A percentile compares a stretch with the other conserved stretches of the same genome.
phyloP scores from a whole-genome alignment of 768 basidiomycete species.

The Serendipita vermifera region DNA sequence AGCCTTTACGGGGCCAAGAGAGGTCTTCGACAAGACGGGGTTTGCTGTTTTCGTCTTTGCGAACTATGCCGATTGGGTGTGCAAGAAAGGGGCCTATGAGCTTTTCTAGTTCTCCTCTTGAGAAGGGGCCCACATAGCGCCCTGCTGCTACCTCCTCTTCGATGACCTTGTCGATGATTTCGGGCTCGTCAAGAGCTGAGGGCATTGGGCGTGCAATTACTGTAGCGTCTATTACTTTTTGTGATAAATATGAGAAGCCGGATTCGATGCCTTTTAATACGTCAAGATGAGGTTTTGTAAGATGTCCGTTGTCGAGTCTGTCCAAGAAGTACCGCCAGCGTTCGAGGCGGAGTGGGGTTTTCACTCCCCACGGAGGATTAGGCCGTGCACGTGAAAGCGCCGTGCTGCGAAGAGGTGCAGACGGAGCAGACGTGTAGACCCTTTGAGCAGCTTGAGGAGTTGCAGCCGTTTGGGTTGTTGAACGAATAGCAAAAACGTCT shows the following conservation, averaged over 20 bases:
- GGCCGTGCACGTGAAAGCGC: too few relatives aligned
- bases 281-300: too few relatives aligned
- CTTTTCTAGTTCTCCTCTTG: constrained; percentile 15
- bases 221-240: constrained; percentile 8
- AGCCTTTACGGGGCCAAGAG: not conserved
- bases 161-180: constrained; percentile 8
- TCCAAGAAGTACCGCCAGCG: too few relatives aligned
- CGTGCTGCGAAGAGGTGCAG: too few relatives aligned
- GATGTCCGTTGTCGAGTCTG: too few relatives aligned
- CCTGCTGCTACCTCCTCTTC: constrained; percentile 10
- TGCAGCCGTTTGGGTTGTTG: too few relatives aligned
- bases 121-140: constrained; percentile 15
- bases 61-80: constrained; percentile 22
- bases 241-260: not conserved
- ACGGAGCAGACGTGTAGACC: too few relatives aligned
- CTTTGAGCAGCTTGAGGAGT: too few relatives aligned
- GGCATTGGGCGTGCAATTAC: constrained; percentile 14
- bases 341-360: too few relatives aligned
- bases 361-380: too few relatives aligned
- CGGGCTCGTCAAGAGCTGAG: constrained; percentile 8
- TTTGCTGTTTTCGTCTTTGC: constrained; percentile 12
- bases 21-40: not conserved
- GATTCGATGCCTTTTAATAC: too few relatives aligned
- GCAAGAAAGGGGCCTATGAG: constrained; percentile 24
- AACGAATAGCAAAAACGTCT: too few relatives aligned